Evolutionary conservation across 2,329 filamentous ascomycete species (phyloP).

Genomic region (Fusarium subglutinans): DNA sequence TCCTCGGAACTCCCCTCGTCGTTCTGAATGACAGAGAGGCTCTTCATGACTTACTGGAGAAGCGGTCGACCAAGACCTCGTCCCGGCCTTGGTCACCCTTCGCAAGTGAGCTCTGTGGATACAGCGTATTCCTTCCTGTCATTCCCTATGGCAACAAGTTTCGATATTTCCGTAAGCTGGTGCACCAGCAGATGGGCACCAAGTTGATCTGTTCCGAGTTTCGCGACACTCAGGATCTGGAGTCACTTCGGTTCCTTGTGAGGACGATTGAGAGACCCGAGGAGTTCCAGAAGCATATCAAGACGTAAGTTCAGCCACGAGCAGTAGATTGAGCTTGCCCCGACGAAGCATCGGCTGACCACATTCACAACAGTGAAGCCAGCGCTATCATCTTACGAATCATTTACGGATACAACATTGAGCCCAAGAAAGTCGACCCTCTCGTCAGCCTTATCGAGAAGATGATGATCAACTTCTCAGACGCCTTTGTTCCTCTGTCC

Average conservation of each 20-base stretch:
- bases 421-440: slow-evolving; percentile 43
- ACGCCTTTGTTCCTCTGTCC: slow-evolving; percentile 42
- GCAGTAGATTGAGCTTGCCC: no score
- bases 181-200: slow-evolving; percentile 46
- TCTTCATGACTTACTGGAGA: slow-evolving; percentile 50
- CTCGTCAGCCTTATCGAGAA: slow-evolving; percentile 44
- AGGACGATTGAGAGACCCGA: slow-evolving; percentile 35
- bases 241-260: slow-evolving; percentile 40
- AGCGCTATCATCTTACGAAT: slow-evolving; percentile 42
- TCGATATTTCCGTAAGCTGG: slow-evolving; percentile 40
- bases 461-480: slow-evolving; percentile 44
- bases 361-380: slow-evolving; percentile 35
- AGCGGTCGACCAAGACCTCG: slow-evolving; percentile 47
- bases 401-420: slow-evolving; percentile 46
- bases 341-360: not conserved
- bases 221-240: slow-evolving; percentile 38
- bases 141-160: slow-evolving; percentile 31
- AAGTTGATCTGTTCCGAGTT: slow-evolving; percentile 28
- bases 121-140: slow-evolving; percentile 16
- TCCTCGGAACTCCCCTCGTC: slow-evolving; percentile 52
- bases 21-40: slow-evolving; percentile 51
- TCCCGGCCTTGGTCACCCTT: slow-evolving; percentile 41
- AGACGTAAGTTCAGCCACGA: slow-evolving; percentile 32
- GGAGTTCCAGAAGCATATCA: slow-evolving; percentile 37
- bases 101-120: slow-evolving; percentile 39